A percentile compares a stretch with the other conserved stretches of the same genome.
phyloP scores from a whole-genome alignment of 148 eudicot genomes.

The Rhododendron henanense region DNA sequence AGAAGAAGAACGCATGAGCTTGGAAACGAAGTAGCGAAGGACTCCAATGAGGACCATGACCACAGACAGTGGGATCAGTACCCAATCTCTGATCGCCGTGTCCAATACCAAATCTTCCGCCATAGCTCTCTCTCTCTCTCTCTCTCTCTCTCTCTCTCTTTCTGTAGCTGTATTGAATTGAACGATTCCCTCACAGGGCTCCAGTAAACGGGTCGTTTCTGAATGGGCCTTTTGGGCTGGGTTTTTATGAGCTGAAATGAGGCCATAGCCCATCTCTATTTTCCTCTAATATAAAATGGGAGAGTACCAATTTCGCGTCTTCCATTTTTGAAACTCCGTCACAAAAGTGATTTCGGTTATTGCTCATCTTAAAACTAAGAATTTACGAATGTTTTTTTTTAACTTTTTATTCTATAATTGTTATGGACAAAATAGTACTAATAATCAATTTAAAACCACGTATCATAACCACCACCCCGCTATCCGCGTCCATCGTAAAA shows the following conservation, averaged over 20 bases:
- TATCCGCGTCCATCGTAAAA: too few relatives aligned
- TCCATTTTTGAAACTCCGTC: too few relatives aligned
- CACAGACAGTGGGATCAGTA: slow-evolving; percentile 73
- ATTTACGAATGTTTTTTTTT: too few relatives aligned
- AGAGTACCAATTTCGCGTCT: too few relatives aligned
- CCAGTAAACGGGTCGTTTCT: neutral
- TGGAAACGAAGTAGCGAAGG: slow-evolving; percentile 93
- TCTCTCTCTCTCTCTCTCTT: neutral
- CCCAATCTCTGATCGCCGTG: slow-evolving; percentile 97
- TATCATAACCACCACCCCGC: neutral
- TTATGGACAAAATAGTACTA: neutral
- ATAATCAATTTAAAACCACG: too few relatives aligned
- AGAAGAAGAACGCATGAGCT: slow-evolving; percentile 77
- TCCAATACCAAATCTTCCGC: slow-evolving; percentile 92
- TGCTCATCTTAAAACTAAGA: too few relatives aligned
- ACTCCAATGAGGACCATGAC: slow-evolving; percentile 95
- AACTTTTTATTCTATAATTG: too few relatives aligned
- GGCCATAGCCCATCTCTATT: neutral
- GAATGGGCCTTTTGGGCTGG: neutral
- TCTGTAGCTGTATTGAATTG: neutral
- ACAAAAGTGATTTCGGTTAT: too few relatives aligned
- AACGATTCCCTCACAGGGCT: neutral
- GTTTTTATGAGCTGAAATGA: neutral
- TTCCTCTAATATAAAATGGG: neutral
- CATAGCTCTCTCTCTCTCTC: slow-evolving; percentile 29